Percentiles rank a stretch among this genome's conserved stretches.
These are phyloP conservation scores for Wickerhamiella occidentalis DNA, from an alignment of 805 yeast genomes.

Conservation along the genomic window DNA sequence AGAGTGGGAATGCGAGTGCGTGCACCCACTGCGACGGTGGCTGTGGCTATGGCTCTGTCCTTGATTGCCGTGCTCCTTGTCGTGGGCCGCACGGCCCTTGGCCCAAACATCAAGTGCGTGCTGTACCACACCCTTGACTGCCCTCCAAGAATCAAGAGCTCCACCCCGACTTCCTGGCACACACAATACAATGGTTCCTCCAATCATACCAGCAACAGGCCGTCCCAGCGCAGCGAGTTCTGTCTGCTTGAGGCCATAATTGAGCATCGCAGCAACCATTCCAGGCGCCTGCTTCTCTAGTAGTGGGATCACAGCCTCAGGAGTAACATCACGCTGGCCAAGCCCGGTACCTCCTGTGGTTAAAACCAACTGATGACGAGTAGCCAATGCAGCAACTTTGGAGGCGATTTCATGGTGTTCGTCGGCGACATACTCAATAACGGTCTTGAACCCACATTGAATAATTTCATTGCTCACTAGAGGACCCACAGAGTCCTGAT, in stretches of 20 bases:
- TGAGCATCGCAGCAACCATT: conserved; percentile 37
- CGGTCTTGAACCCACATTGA: not conserved
- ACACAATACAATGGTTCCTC: conserved; percentile 32
- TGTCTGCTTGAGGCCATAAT: conserved; percentile 34
- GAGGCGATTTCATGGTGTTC: conserved; percentile 26
- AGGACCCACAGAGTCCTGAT: conserved; percentile 29
- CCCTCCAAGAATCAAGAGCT: conserved; percentile 34
- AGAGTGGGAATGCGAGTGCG: conserved; percentile 14
- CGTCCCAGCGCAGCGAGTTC: conserved; percentile 39
- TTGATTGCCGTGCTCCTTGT: not conserved
- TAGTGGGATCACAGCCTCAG: conserved; percentile 38
- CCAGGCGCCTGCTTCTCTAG: conserved; percentile 39
- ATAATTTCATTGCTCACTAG: not conserved
- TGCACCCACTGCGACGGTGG: not conserved
- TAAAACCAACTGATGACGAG: conserved; percentile 26
- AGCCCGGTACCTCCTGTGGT: conserved; percentile 48
- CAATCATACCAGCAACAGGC: conserved; percentile 37
- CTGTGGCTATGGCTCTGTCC: not conserved
- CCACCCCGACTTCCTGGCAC: conserved; percentile 45
- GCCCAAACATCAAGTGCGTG: conserved; percentile 31
- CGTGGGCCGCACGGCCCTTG: conserved; percentile 1
- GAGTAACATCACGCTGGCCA: conserved; percentile 35
- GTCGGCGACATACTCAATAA: conserved; percentile 30
- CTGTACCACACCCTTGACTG: conserved; percentile 30
- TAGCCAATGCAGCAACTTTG: conserved; percentile 24